Conservation (phyloP, 768 basidiomycete species). For the Pleurotus platypus region DNA sequence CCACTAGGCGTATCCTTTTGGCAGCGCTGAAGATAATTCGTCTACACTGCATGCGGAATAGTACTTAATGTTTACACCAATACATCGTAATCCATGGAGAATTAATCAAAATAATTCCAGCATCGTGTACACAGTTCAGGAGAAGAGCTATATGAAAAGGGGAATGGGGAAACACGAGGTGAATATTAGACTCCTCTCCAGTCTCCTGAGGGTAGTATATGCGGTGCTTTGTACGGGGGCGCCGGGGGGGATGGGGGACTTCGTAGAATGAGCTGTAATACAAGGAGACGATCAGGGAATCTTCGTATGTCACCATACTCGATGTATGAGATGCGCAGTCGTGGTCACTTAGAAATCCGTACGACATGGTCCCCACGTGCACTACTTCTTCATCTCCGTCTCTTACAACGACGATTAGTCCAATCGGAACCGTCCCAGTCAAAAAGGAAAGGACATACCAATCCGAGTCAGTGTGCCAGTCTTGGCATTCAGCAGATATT, state of each 20-base stretch:
- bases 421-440: constrained; percentile 1
- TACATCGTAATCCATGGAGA: background rate
- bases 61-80: constrained; percentile 4
- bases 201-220: too few relatives aligned
- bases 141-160: too few relatives aligned
- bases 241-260: too few relatives aligned
- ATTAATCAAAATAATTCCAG: background rate
- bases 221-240: too few relatives aligned
- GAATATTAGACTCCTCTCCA: too few relatives aligned
- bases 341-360: constrained; percentile 45
- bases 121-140: too few relatives aligned
- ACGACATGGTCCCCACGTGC: constrained; percentile 98
- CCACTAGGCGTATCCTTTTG: background rate
- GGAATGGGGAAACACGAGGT: too few relatives aligned
- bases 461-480: constrained; percentile 98
- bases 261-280: too few relatives aligned
- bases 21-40: background rate
- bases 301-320: too few relatives aligned
- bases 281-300: too few relatives aligned
- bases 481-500: constrained; percentile 95
- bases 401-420: constrained; percentile 42
- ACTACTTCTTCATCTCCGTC: constrained; percentile 97
- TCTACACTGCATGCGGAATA: constrained; percentile 4
- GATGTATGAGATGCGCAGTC: too few relatives aligned
- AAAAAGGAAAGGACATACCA: constrained; percentile 44